Percentiles rank a stretch among this genome's conserved stretches.
Evolutionary conservation across 2,329 filamentous ascomycete species (phyloP).

Genomic region (Dendryphion nanum): DNA sequence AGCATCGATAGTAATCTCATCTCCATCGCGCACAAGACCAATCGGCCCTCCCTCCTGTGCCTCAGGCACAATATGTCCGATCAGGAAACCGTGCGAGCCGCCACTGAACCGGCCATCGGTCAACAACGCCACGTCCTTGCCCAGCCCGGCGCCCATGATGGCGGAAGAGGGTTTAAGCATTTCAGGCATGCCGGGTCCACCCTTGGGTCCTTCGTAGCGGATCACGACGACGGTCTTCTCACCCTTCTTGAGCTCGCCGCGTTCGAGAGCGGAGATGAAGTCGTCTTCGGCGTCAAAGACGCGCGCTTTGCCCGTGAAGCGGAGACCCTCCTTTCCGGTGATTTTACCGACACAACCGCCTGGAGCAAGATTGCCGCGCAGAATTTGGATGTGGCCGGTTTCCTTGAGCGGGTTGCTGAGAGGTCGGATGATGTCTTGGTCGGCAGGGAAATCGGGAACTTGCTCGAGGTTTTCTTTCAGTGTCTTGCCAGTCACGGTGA

Average conservation of each 20-base stretch:
- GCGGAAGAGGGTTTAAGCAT: constrained; percentile 71
- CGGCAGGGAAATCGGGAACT: constrained; percentile 61
- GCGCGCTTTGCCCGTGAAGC: constrained; percentile 67
- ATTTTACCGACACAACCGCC: constrained; percentile 73
- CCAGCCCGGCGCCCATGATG: constrained; percentile 72
- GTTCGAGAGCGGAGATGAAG: constrained; percentile 67
- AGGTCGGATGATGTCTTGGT: constrained; percentile 70
- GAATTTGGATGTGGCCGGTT: constrained; percentile 72
- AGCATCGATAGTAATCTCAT: constrained; percentile 78
- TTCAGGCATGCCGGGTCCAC: constrained; percentile 72
- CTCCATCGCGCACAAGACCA: constrained; percentile 76
- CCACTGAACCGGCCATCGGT: constrained; percentile 77
- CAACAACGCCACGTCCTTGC: constrained; percentile 70
- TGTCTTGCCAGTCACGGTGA: constrained; percentile 53
- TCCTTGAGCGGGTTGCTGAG: constrained; percentile 68
- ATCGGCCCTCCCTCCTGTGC: constrained; percentile 84
- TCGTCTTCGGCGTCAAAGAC: constrained; percentile 69
- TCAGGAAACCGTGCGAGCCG: constrained; percentile 81
- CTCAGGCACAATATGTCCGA: constrained; percentile 85
- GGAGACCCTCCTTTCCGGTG: constrained; percentile 70
- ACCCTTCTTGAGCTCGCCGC: constrained; percentile 68
- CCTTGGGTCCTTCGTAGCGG: constrained; percentile 71
- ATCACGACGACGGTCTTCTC: constrained; percentile 77
- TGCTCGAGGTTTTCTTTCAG: constrained; percentile 53
- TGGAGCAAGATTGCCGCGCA: constrained; percentile 67